Evolutionary conservation across 1,139 yeast genomes (phyloP).

Genomic region (Casaregolazyma suthepensis): DNA sequence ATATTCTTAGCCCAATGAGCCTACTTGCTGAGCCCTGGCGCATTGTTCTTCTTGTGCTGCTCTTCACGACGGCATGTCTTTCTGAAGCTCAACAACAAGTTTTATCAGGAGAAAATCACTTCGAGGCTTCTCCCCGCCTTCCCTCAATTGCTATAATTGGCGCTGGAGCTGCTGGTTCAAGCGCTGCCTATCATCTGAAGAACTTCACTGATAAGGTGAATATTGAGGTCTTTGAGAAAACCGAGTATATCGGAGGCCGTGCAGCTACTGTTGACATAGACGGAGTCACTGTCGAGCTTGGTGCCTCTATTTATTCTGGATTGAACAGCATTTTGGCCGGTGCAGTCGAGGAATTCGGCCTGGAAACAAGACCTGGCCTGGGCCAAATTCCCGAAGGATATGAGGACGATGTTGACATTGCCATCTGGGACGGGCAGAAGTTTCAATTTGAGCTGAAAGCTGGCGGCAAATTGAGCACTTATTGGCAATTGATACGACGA

Average conservation of each 20-base stretch:
- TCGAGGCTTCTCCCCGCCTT: not conserved
- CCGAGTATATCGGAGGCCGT: conserved; percentile 37
- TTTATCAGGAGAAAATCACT: not conserved
- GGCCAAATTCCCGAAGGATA: conserved; percentile 9
- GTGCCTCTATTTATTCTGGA: conserved; percentile 40
- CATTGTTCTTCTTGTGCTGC: not conserved
- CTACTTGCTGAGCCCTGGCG: not conserved
- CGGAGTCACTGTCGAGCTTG: conserved; percentile 34
- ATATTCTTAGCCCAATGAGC: not conserved
- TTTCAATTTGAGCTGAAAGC: conserved; percentile 21
- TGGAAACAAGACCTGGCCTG: conserved; percentile 19
- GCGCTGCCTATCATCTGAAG: conserved; percentile 39
- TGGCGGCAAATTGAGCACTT: conserved; percentile 10
- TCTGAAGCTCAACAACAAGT: not conserved
- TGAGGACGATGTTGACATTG: conserved; percentile 24
- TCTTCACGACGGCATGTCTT: not conserved
- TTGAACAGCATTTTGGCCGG: conserved; percentile 34
- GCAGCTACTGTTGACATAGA: conserved; percentile 31
- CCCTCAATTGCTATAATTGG: conserved; percentile 38
- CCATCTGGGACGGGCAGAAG: conserved; percentile 38
- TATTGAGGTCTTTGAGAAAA: conserved; percentile 35
- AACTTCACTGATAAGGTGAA: conserved; percentile 28
- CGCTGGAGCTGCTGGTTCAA: conserved; percentile 45
- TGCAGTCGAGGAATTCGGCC: conserved; percentile 35
- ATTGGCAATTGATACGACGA: conserved; percentile 21